phyloP scores from a whole-genome alignment of 1,139 yeast genomes.

The Yamadazyma membranifaciens region DNA sequence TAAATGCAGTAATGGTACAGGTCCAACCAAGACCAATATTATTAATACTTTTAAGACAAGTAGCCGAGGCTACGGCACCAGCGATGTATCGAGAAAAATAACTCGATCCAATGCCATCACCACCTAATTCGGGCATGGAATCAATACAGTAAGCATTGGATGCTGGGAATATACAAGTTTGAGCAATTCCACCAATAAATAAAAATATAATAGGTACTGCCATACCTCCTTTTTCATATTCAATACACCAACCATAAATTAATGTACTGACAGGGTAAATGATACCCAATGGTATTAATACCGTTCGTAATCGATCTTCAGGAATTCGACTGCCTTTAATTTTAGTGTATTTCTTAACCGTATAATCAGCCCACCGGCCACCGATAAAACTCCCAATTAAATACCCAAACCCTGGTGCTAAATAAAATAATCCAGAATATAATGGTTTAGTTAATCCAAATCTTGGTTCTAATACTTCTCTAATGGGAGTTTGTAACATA shows the following conservation, averaged over 20 bases:
- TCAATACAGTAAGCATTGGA: conserved; percentile 56
- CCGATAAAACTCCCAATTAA: conserved; percentile 48
- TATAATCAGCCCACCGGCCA: conserved; percentile 48
- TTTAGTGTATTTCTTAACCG: conserved; percentile 41
- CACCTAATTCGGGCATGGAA: conserved; percentile 49
- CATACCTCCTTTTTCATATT: conserved; percentile 50
- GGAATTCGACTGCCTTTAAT: conserved; percentile 46
- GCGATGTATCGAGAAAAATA: conserved; percentile 49
- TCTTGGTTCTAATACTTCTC: conserved; percentile 53
- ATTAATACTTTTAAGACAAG: conserved; percentile 42
- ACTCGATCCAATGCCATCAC: conserved; percentile 54
- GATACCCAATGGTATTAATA: conserved; percentile 35
- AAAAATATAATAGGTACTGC: conserved; percentile 50
- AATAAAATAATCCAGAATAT: conserved; percentile 48
- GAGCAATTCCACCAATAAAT: conserved; percentile 48
- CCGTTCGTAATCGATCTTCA: conserved; percentile 49
- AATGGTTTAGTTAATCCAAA: conserved; percentile 45
- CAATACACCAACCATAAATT: conserved; percentile 53
- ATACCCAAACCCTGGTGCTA: conserved; percentile 54
- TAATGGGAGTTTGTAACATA: conserved; percentile 50
- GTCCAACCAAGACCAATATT: conserved; percentile 55
- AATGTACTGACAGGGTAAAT: conserved; percentile 39
- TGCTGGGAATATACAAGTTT: conserved; percentile 49
- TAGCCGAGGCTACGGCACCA: conserved; percentile 50
- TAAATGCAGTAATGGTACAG: conserved; percentile 38